These are phyloP conservation scores for Vickermania spadyakhi DNA, from an alignment of 208 protist species.

Conservation along the genomic window DNA sequence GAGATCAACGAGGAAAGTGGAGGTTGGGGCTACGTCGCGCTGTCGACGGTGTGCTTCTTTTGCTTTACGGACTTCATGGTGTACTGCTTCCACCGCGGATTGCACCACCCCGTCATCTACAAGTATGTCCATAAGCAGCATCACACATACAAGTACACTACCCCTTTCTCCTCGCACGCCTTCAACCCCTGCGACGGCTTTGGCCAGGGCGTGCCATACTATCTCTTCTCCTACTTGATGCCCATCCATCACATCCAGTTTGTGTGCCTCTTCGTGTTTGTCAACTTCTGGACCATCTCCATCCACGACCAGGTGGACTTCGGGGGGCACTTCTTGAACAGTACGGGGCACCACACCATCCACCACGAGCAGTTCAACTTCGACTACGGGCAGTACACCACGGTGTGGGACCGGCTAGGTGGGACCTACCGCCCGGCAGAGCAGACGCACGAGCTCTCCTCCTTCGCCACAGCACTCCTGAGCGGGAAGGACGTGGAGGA, in stretches of 20 bases:
- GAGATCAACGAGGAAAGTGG: conserved; percentile 51
- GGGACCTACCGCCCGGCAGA: conserved; percentile 72
- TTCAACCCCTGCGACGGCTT: conserved; percentile 92
- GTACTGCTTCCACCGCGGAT: conserved; percentile 92
- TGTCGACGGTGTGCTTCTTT: conserved; percentile 72
- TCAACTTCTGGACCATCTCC: conserved; percentile 93
- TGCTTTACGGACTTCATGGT: conserved; percentile 90
- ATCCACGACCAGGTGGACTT: conserved; percentile 92
- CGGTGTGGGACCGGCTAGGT: conserved; percentile 88
- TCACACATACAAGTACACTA: conserved; percentile 84
- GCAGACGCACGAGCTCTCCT: conserved; percentile 54
- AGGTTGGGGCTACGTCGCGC: conserved; percentile 55
- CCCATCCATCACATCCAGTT: conserved; percentile 86
- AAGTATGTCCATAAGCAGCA: conserved; percentile 88
- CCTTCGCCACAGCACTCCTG: conserved; percentile 11
- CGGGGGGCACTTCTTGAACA: conserved; percentile 66
- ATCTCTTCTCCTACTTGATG: conserved; percentile 85
- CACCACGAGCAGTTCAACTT: conserved; percentile 91
- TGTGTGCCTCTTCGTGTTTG: conserved; percentile 77
- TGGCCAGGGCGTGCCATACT: conserved; percentile 89
- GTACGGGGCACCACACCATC: conserved; percentile 88
- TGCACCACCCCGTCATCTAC: conserved; percentile 90
- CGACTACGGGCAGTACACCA: conserved; percentile 94
- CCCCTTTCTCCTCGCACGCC: conserved; percentile 88
- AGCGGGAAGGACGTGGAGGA: conserved; percentile 21